phyloP scores from a whole-genome alignment of 371 early-diverging fungal genomes.

The Dentiscutata heterogama region DNA sequence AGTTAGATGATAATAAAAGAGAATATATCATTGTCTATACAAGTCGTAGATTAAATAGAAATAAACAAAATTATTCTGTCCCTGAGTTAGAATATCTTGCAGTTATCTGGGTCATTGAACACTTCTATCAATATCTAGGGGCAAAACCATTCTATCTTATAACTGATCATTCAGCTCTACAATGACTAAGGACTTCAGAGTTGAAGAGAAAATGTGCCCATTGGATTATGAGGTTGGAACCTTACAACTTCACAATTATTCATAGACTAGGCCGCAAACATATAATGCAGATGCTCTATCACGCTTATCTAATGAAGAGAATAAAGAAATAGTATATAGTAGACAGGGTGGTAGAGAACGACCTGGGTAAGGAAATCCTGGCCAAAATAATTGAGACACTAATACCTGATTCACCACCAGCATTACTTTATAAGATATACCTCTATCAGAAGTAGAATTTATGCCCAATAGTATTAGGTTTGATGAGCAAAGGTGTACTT shows the following conservation, averaged over 20 bases:
- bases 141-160: neutral
- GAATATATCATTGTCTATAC: too few species aligned
- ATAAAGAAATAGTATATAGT: too few species aligned
- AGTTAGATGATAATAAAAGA: too few species aligned
- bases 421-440: too few species aligned
- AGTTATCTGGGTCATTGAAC: neutral
- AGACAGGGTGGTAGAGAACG: neutral
- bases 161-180: constrained; percentile 1
- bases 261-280: neutral
- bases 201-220: neutral
- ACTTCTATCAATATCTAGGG: neutral
- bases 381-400: too few species aligned
- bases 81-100: neutral
- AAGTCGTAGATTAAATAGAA: too few species aligned
- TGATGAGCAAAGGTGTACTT: too few species aligned
- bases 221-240: neutral
- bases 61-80: constrained; percentile 2
- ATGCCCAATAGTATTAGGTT: too few species aligned
- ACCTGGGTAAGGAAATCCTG: too few species aligned
- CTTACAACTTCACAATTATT: neutral
- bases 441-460: too few species aligned
- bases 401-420: too few species aligned
- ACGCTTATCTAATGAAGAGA: neutral
- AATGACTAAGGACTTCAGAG: neutral
- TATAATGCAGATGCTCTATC: neutral